A percentile compares a stretch with the other conserved stretches of the same genome.
phyloP scores from a whole-genome alignment of 2,329 filamentous ascomycete genomes.

The Neoscytalidium dimidiatum region DNA sequence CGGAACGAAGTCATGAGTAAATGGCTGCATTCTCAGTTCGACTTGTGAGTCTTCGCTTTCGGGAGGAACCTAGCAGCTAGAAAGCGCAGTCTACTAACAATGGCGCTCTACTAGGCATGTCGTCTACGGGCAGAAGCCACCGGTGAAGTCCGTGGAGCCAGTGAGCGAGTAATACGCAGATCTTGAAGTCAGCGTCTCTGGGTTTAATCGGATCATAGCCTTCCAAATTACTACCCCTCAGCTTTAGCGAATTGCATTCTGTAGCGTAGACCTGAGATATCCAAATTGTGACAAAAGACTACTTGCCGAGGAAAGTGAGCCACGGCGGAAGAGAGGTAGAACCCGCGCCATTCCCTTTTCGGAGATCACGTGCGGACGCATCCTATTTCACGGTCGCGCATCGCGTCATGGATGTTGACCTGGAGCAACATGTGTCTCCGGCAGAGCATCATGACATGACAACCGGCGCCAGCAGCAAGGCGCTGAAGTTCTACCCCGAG shows the following conservation, averaged over 20 bases:
- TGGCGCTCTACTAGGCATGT: background rate
- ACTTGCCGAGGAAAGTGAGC: no score
- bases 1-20: constrained; percentile 27
- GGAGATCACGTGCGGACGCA: constrained; percentile 2
- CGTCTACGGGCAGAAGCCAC: background rate
- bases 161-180: background rate
- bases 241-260: background rate
- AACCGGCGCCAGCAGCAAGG: constrained; percentile 23
- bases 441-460: constrained; percentile 38
- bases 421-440: background rate
- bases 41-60: background rate
- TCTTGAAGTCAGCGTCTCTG: background rate
- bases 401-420: background rate
- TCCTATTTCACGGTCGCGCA: background rate
- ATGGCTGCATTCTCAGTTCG: constrained; percentile 2
- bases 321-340: no score
- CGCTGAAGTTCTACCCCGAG: constrained; percentile 53
- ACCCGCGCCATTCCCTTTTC: background rate
- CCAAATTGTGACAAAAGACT: no score
- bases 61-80: no score
- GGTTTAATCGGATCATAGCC: background rate
- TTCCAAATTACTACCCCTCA: background rate
- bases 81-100: background rate
- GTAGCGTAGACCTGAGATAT: no score
- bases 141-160: background rate